phyloP scores from a whole-genome alignment of 257 asterid species.

The Fraxinus anomala region DNA sequence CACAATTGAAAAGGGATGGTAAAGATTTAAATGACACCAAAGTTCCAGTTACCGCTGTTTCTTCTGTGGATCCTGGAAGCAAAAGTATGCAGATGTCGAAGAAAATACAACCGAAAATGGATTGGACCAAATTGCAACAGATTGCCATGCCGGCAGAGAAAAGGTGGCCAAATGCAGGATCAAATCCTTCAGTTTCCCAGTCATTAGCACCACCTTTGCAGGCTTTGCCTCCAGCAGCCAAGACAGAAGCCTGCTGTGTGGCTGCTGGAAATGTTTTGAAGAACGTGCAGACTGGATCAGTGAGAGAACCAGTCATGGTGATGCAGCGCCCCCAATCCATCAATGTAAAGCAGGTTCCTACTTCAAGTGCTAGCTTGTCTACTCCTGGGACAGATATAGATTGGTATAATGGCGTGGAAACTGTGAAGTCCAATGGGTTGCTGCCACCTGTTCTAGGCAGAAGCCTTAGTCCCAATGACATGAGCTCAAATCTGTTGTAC shows the following conservation, averaged over 20 bases:
- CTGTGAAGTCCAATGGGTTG: constrained; percentile 41
- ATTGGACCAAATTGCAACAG: constrained; percentile 66
- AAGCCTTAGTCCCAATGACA: constrained; percentile 43
- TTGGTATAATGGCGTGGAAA: constrained; percentile 43
- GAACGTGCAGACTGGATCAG: constrained; percentile 56
- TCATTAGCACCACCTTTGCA: constrained; percentile 44
- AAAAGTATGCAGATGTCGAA: constrained; percentile 53
- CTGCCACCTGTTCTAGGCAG: constrained; percentile 40
- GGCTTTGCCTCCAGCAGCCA: constrained; percentile 41
- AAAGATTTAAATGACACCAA: constrained; percentile 68
- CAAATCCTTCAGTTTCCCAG: constrained; percentile 41
- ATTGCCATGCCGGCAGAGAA: constrained; percentile 51
- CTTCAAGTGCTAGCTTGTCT: constrained; percentile 48
- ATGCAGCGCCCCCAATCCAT: constrained; percentile 57
- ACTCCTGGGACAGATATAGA: constrained; percentile 45
- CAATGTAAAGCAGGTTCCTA: constrained; percentile 44
- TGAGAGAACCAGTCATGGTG: constrained; percentile 55
- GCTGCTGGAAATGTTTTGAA: constrained; percentile 53
- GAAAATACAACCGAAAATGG: constrained; percentile 58
- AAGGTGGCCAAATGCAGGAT: constrained; percentile 52
- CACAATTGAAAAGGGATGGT: constrained; percentile 62
- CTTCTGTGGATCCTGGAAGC: constrained; percentile 55
- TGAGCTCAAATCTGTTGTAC: constrained; percentile 40
- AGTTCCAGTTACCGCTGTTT: constrained; percentile 43
- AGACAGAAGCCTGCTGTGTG: constrained; percentile 37